Percentiles rank a stretch among this genome's conserved stretches.
phyloP scores from a whole-genome alignment of 2,329 filamentous ascomycete genomes.

The Colletotrichum sp. region DNA sequence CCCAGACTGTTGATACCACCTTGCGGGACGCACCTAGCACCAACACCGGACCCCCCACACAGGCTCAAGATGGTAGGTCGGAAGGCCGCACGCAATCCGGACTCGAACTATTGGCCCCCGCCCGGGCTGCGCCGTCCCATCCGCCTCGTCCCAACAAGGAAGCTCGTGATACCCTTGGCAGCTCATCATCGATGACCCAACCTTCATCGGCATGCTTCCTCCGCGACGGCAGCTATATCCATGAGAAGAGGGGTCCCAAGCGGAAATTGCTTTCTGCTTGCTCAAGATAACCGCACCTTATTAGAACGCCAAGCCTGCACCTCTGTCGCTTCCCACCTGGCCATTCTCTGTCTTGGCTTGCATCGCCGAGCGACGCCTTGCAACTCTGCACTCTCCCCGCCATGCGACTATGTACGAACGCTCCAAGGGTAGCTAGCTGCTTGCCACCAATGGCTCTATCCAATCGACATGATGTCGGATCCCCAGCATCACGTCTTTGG shows the following conservation, averaged over 20 bases:
- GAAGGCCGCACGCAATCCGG: constrained; percentile 1
- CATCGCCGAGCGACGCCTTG: neutral
- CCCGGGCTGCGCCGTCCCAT: constrained; percentile 1
- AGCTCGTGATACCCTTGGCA: constrained; percentile 11
- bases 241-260: neutral
- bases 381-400: neutral
- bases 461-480: neutral
- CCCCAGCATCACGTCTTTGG: constrained; percentile 3
- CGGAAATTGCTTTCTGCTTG: neutral
- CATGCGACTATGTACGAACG: neutral
- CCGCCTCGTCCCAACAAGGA: constrained; percentile 12
- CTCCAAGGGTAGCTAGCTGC: neutral
- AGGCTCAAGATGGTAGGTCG: constrained; percentile 4
- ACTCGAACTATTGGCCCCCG: constrained; percentile 5
- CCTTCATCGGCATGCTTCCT: neutral
- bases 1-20: neutral
- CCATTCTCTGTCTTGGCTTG: neutral
- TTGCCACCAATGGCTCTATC: neutral
- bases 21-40: neutral
- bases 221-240: neutral
- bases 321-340: neutral
- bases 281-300: neutral
- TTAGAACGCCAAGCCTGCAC: neutral
- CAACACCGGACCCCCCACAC: neutral
- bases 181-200: neutral